phyloP scores from a whole-genome alignment of 768 basidiomycete species.

The Hortiboletus campestris region DNA sequence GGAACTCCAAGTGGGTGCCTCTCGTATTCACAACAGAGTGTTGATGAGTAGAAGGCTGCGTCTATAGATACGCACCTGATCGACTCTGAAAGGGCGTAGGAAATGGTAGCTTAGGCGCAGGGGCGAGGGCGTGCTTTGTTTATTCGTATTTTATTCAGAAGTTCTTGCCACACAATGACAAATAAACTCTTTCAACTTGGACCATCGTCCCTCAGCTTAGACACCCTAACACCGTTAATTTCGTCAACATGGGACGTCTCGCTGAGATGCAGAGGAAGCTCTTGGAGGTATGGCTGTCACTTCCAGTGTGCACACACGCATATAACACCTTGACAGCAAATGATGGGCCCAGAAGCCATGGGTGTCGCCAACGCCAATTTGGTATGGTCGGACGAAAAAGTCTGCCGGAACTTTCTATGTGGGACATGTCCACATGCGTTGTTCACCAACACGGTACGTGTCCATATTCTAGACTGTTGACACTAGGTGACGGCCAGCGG shows the following conservation, averaged over 20 bases:
- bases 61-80: neutral
- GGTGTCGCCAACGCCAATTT: slow-evolving; percentile 91
- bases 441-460: slow-evolving; percentile 93
- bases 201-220: neutral
- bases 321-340: slow-evolving; percentile 64
- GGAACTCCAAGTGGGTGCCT: slow-evolving; percentile 16
- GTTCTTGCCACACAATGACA: slow-evolving; percentile 28
- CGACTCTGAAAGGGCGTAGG: neutral
- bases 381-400: slow-evolving; percentile 94
- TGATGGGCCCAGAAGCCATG: slow-evolving; percentile 99
- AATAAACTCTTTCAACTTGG: slow-evolving; percentile 22
- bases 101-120: neutral
- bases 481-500: neutral
- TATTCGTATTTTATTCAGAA: slow-evolving; percentile 25
- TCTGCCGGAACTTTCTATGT: slow-evolving; percentile 96
- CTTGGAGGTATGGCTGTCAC: slow-evolving; percentile 52
- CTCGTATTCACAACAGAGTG: no score
- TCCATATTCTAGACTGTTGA: neutral
- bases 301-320: neutral
- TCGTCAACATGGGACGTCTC: slow-evolving; percentile 77
- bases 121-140: slow-evolving; percentile 19
- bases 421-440: slow-evolving; percentile 98
- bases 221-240: slow-evolving; percentile 1
- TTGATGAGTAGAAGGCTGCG: neutral
- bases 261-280: slow-evolving; percentile 99